Evolutionary conservation across 2,329 filamentous ascomycete genomes (phyloP).

Genomic region (Fusarium protoensiforme): DNA sequence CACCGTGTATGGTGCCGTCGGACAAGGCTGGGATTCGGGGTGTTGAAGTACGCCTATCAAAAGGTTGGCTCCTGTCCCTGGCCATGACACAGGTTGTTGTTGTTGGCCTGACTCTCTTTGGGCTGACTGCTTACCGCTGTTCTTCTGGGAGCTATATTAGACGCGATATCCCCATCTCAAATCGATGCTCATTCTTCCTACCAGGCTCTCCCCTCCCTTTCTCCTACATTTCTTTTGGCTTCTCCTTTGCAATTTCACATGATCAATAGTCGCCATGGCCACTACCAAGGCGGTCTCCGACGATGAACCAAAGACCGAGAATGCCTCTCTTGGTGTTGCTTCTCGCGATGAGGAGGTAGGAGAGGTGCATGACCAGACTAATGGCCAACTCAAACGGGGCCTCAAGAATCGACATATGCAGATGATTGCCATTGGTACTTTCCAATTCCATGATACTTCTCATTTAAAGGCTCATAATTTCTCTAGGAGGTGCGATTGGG

Average conservation of each 20-base stretch:
- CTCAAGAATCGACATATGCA: neutral
- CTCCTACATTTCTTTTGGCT: no score
- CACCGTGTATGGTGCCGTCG: neutral
- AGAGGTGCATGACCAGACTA: neutral
- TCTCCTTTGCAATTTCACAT: no score
- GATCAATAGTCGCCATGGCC: neutral
- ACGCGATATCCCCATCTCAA: neutral
- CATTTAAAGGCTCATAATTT: no score
- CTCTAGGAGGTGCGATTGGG: slow-evolving; percentile 62
- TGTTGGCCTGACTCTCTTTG: neutral
- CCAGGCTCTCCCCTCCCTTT: no score
- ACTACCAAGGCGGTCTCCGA: neutral
- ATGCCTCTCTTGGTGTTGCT: neutral
- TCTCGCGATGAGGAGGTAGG: neutral
- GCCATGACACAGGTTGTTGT: neutral
- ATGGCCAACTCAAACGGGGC: neutral
- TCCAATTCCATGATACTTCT: no score
- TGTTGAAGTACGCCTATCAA: neutral
- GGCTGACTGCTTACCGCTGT: neutral
- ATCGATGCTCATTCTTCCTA: no score
- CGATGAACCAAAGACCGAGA: neutral
- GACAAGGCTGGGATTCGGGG: neutral
- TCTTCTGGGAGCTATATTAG: neutral
- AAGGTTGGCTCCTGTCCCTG: neutral
- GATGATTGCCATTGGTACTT: neutral